Conservation (phyloP, 345 rosid species). For the Carallia brachiata region DNA sequence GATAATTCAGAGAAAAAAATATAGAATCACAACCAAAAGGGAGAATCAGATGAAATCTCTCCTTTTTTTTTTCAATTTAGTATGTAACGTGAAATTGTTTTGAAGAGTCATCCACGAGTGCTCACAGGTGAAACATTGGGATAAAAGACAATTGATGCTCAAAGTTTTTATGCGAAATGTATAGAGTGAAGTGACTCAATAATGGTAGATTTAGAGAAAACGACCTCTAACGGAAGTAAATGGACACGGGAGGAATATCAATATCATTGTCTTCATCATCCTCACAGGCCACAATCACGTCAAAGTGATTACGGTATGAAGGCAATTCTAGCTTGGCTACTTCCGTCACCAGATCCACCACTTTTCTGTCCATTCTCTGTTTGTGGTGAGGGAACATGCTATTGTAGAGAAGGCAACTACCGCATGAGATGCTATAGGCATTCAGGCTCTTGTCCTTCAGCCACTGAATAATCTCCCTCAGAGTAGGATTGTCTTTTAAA, state of each 20-base stretch:
- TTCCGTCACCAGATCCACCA: slow-evolving; percentile 82
- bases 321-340: slow-evolving; percentile 80
- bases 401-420: slow-evolving; percentile 80
- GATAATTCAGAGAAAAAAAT: no score
- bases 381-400: slow-evolving; percentile 87
- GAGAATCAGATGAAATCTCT: no score
- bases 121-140: no score
- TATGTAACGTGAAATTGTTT: no score
- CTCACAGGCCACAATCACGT: slow-evolving; percentile 93
- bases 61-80: no score
- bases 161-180: neutral
- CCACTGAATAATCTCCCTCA: slow-evolving; percentile 76
- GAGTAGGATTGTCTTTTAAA: slow-evolving; percentile 63
- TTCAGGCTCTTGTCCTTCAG: slow-evolving; percentile 65
- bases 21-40: no score
- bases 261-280: slow-evolving; percentile 79
- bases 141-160: no score
- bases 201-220: neutral
- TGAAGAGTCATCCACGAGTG: no score
- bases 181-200: neutral
- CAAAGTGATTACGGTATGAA: slow-evolving; percentile 66
- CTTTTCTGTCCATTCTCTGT: slow-evolving; percentile 72
- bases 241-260: slow-evolving; percentile 81
- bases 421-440: slow-evolving; percentile 92
- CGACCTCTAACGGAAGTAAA: slow-evolving; percentile 60